phyloP scores from a whole-genome alignment of 768 basidiomycete genomes.

The Tylopilus rubrobrunneus region DNA sequence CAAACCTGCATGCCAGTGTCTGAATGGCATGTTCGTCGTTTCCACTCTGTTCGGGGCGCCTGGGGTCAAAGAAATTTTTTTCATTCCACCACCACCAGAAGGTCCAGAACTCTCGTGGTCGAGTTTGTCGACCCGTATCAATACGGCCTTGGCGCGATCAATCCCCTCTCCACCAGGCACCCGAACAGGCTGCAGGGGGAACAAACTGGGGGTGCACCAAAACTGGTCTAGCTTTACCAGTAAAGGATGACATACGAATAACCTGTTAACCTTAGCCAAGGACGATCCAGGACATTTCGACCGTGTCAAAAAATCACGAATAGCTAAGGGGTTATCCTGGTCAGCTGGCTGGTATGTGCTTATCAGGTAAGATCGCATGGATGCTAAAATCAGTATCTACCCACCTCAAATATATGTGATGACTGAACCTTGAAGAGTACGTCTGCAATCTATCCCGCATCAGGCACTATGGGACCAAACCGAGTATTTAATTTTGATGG shows the following conservation, averaged over 20 bases:
- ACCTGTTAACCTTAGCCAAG: constrained; percentile 14
- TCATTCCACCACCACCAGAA: background rate
- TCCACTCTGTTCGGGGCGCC: background rate
- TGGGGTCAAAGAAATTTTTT: background rate
- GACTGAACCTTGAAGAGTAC: constrained; percentile 16
- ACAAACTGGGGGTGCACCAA: background rate
- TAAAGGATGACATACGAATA: constrained; percentile 2
- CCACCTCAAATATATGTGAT: constrained; percentile 8
- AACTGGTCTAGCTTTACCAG: constrained; percentile 1
- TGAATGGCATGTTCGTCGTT: background rate
- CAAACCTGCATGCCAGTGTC: background rate
- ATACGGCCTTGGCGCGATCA: constrained; percentile 1
- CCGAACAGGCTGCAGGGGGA: background rate
- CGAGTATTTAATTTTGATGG: constrained; percentile 14
- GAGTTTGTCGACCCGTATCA: background rate
- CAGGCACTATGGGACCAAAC: constrained; percentile 9
- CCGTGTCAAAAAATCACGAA: constrained; percentile 10
- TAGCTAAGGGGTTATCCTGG: constrained; percentile 21
- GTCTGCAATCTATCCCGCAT: constrained; percentile 13
- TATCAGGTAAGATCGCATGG: constrained; percentile 13
- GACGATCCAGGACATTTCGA: background rate
- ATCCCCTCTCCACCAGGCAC: background rate
- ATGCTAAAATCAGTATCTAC: constrained; percentile 11
- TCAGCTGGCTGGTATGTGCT: constrained; percentile 25
- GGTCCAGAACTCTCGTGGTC: background rate